A percentile compares a stretch with the other conserved stretches of the same genome.
Conservation (phyloP, 495 filamentous ascomycete species). For the Aspergillus steynii region DNA sequence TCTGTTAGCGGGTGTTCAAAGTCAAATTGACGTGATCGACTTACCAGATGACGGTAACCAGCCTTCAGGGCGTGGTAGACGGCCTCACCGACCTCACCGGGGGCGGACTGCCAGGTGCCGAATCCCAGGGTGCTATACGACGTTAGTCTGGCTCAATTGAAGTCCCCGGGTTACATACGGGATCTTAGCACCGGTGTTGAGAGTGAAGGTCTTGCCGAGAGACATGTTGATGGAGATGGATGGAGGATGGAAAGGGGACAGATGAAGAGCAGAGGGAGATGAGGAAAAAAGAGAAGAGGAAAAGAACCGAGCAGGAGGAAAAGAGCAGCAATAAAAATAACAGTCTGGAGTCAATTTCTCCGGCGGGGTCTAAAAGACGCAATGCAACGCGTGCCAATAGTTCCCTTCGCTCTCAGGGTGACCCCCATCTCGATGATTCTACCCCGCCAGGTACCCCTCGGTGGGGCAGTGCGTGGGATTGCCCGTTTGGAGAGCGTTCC, state of each 20-base stretch:
- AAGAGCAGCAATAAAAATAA: not conserved
- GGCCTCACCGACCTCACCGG: constrained; percentile 53
- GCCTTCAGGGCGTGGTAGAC: constrained; percentile 55
- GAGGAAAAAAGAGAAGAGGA: constrained; percentile 7
- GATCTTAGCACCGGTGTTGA: constrained; percentile 45
- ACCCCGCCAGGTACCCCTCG: constrained; percentile 13
- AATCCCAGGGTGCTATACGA: constrained; percentile 46
- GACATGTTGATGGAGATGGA: constrained; percentile 36
- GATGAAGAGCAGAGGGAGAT: not conserved
- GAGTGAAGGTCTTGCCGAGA: constrained; percentile 47
- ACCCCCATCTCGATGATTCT: constrained; percentile 1
- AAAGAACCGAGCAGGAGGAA: not conserved
- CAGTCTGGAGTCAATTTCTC: constrained; percentile 1
- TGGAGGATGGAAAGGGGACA: not conserved
- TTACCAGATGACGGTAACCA: constrained; percentile 56
- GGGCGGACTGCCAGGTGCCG: constrained; percentile 57
- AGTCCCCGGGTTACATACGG: constrained; percentile 32
- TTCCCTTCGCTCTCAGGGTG: not conserved
- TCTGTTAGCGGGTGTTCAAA: constrained; percentile 19
- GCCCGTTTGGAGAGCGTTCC: too few relatives aligned
- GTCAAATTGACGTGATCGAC: constrained; percentile 9
- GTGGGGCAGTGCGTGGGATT: constrained; percentile 6
- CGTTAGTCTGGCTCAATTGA: constrained; percentile 7
- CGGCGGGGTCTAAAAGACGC: constrained; percentile 5
- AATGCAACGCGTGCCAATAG: not conserved